Conservation (phyloP, 1,139 yeast genomes). For the Yamadazyma dendronema region DNA sequence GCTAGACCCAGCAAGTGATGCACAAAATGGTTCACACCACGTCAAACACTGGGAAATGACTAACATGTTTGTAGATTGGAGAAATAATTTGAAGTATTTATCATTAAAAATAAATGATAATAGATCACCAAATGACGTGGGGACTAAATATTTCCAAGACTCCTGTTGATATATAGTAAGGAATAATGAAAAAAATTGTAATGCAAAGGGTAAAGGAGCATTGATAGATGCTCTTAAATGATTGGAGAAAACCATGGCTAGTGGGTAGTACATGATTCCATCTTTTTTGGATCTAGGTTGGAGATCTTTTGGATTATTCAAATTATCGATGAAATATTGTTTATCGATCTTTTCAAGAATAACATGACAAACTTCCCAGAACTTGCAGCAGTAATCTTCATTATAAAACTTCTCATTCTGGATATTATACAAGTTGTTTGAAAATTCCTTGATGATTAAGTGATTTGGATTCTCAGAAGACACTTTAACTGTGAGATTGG, state of each 20-base stretch:
- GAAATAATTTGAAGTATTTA: constrained; percentile 26
- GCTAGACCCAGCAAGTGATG: constrained; percentile 9
- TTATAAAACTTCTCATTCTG: constrained; percentile 52
- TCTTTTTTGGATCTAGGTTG: constrained; percentile 37
- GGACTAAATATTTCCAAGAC: constrained; percentile 54
- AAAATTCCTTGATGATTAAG: constrained; percentile 37
- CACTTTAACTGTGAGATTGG: neutral
- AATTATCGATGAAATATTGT: constrained; percentile 34
- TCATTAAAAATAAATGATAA: constrained; percentile 51
- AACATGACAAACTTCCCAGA: constrained; percentile 52
- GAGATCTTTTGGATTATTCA: constrained; percentile 47
- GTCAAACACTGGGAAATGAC: constrained; percentile 1
- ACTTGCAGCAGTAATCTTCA: constrained; percentile 40
- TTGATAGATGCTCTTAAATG: constrained; percentile 50
- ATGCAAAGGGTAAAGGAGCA: constrained; percentile 53
- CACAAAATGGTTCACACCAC: constrained; percentile 12
- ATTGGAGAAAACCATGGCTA: constrained; percentile 47
- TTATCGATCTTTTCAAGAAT: constrained; percentile 41
- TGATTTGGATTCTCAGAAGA: neutral
- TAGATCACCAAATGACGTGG: constrained; percentile 50
- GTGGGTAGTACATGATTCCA: constrained; percentile 41
- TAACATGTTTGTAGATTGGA: neutral
- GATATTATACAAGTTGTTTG: constrained; percentile 47
- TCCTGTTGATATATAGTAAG: constrained; percentile 35
- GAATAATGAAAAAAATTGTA: constrained; percentile 46